phyloP scores from a whole-genome alignment of 73 alveolate genomes.

The Urostyla sp. region DNA sequence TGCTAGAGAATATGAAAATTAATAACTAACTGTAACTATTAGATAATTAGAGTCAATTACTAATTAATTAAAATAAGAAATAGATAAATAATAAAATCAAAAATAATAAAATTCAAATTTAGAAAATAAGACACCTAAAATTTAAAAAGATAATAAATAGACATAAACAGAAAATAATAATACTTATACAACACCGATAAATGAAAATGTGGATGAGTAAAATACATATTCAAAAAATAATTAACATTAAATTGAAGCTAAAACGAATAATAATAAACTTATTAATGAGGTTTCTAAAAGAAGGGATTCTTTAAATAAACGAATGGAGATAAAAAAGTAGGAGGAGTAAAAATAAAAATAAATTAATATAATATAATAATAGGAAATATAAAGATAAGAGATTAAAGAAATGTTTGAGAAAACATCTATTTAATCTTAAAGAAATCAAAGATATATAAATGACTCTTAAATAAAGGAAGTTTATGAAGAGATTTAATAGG shows the following conservation, averaged over 20 bases:
- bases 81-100: neutral
- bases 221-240: neutral
- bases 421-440: too few relatives aligned
- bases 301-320: slow-evolving; percentile 31
- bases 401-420: neutral
- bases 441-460: neutral
- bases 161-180: neutral
- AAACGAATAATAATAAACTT: slow-evolving; percentile 1
- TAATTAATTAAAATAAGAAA: neutral
- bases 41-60: neutral
- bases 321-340: neutral
- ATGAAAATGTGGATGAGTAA: neutral
- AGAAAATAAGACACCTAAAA: neutral
- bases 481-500: neutral
- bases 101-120: neutral
- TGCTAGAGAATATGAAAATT: neutral
- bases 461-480: neutral
- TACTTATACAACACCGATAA: neutral
- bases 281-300: neutral
- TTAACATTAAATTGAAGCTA: neutral
- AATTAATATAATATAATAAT: neutral
- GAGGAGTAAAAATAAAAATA: neutral
- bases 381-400: neutral
- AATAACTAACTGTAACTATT: neutral
- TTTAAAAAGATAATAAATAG: neutral